Base-by-base conservation (phyloP, 352 stramenopile species). In the Phytopythium cucurbitacearum region DNA sequence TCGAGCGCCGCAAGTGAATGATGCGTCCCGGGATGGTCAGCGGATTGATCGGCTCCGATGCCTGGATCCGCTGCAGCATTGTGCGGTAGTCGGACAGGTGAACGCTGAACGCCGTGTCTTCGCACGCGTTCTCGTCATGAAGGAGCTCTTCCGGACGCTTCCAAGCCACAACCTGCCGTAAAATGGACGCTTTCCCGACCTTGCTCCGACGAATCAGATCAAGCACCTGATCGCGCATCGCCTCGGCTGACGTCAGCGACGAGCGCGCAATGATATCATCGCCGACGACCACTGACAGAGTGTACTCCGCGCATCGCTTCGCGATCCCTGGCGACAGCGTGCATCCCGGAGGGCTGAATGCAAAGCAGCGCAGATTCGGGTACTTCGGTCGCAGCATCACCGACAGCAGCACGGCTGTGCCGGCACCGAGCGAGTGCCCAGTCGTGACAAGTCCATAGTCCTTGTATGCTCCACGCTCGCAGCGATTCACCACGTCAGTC, bases 151-250 rank as follows among this genome's bases (percentile, higher is more conserved):
- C 73, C 1, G 85, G 85, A 21, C 78, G 75, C 34, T 78, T 81
- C 85, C 85, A 95, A 7, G 80, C 71, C 6, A 90, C 66, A 3
- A 91, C 82, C 51, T 95, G 85, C 0, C 81, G 75, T 55, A 95
- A 57, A 32, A 95, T 95, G 28, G 71, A 76, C 35, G 82, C 72
- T 41, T 95, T 95, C 58, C 74, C 81, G 28, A 95, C 85, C 52
- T 95, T 95, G 55, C 85, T 95, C 9, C 85, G 76, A 3, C 83
- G 69, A 45, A 95, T 95, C 16, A 95, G 60, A 41, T 92, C 81
- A 9, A 95, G 75, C 7, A 95, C 85, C 48, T 92, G 68, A 50
- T 95, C 85, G 2, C 85, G 78, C 5, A 95, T 66, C 3, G 71
- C 74, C 48, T 95, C 82, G 4, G 79, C 77, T 35, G 80, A 89